Evolutionary conservation across 805 yeast genomes (phyloP), one percentile per base, ranked within the genome.

Genomic region (Barnettozyma pratensis): DNA sequence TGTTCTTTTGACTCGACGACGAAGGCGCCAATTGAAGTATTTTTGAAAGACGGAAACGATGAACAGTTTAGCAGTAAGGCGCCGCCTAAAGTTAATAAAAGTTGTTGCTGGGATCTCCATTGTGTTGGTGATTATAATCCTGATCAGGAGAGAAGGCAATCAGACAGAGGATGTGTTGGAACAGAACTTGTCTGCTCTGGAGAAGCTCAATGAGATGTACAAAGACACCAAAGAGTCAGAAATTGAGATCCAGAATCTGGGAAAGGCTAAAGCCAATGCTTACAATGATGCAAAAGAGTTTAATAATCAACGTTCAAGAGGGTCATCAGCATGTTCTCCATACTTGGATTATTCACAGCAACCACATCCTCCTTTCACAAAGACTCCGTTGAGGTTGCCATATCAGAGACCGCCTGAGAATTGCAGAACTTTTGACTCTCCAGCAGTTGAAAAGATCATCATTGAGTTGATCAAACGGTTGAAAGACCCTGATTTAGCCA

Each of bases 361-460:
- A 5, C 36, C 37, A 36, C 66, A 66, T 39, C 92, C 85, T 2
- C 95, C 95, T 1, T 70, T 69, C 29, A 74, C 85, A 3, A 29
- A 41, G 5, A 95, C 96, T 0, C 65, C 73, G 3, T 63, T 77
- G 43, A 56, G 64, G 37, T 69, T 83, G 50, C 88, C 96, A 2
- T 86, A 60, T 54, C 91, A 87, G 81, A 70, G 97, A 55, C 97
- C 97, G 2, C 70, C 78, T 0, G 69, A 67, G 11, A 62, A 74
- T 36, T 90, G 96, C 61, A 76, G 96, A 7, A 89, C 96, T 0
- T 89, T 87, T 62, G 54, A 51, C 3, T 83, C 91, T 0, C 55
- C 59, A 0, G 77, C 78, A 0, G 83, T 90, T 4, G 97, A 89
- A 54, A 56, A 59, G 12, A 67, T 81, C 35, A 77, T 89, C 26